Evolutionary conservation across 805 yeast species (phyloP), one percentile per base, ranked within the genome.

Genomic region (Metschnikowia vanudenii): DNA sequence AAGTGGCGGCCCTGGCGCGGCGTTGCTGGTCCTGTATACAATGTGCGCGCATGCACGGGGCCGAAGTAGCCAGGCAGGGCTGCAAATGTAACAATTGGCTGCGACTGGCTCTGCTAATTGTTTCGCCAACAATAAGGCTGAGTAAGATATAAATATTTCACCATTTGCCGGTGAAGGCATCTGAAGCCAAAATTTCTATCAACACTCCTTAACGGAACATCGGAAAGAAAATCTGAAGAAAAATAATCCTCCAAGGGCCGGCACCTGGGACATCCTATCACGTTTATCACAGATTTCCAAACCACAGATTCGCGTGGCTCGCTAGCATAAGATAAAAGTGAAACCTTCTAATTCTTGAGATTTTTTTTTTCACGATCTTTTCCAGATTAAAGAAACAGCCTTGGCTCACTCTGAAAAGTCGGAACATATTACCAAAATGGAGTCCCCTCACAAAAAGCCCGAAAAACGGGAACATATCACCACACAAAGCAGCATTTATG

Each of bases 31-130:
- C 12, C 28, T 36, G 22, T 11, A 17, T 9, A 3, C 12, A n/a
- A 3, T 16, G 22, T 32, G 19, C 18, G 26, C n/a, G 28, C 32
- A 22, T 31, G 46, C 37, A 26, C 19, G 31, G 17, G 24, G 19
- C 28, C 38, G 9, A 6, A 17, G 17, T 31, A 16, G 37, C 46
- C 12, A 20, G 33, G 16, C 36, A 29, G 47, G 43, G 43, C 47
- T 44, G 47, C 47, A 44, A 39, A 44, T 41, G n/a, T 19, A 8
- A 28, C 30, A 30, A 37, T 16, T 44, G 47, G 47, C 47, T 44
- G 47, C 47, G 47, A 44, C 47, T 22, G 38, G 41, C 41, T 39
- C 30, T 8, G 14, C 31, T 26, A 22, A 22, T 24, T 31, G 32
- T 37, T 36, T 29, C 17, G 16, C 45, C 36, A 22, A 43, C 46